A percentile compares a stretch with the other conserved stretches of the same genome.
Conservation (phyloP, 176 grass and related monocot genomes). For the Carex parvula region DNA sequence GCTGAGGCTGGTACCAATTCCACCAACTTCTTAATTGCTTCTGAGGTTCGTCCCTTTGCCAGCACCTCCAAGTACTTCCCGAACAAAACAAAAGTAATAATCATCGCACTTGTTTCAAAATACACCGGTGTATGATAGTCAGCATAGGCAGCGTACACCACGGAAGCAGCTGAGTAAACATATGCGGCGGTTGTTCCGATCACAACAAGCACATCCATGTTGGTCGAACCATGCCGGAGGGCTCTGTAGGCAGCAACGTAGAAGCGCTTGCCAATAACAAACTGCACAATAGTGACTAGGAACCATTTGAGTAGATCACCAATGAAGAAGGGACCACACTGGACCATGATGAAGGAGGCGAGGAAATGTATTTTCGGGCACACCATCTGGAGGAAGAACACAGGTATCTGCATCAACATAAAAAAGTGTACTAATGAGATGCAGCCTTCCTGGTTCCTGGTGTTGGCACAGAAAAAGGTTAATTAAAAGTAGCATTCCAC, state of each 20-base stretch:
- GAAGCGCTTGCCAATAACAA: slow-evolving; percentile 79
- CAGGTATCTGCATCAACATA: slow-evolving; percentile 69
- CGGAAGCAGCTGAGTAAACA: slow-evolving; percentile 77
- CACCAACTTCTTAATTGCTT: slow-evolving; percentile 97
- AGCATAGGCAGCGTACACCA: slow-evolving; percentile 68
- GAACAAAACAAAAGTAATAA: slow-evolving; percentile 95
- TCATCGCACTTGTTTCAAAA: slow-evolving; percentile 99
- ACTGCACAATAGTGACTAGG: slow-evolving; percentile 83
- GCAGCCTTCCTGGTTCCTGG: background rate
- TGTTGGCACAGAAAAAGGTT: background rate
- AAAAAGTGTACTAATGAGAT: slow-evolving; percentile 11
- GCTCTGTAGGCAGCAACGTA: slow-evolving; percentile 75
- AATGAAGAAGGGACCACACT: slow-evolving; percentile 74
- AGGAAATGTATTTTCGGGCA: slow-evolving; percentile 73
- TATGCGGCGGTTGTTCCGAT: slow-evolving; percentile 90
- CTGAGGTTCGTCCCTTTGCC: slow-evolving; percentile 92
- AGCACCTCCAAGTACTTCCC: slow-evolving; percentile 98
- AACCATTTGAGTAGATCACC: slow-evolving; percentile 81
- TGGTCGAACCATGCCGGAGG: slow-evolving; percentile 75
- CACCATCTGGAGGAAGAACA: slow-evolving; percentile 88
- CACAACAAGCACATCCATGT: slow-evolving; percentile 98
- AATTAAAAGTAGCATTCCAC: background rate
- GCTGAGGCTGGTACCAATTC: slow-evolving; percentile 93
- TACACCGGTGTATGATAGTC: slow-evolving; percentile 69
- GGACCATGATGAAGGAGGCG: slow-evolving; percentile 51